These are phyloP conservation scores for Oxyria digyna DNA, from an alignment of 148 eudicot genomes.

Conservation along the genomic window DNA sequence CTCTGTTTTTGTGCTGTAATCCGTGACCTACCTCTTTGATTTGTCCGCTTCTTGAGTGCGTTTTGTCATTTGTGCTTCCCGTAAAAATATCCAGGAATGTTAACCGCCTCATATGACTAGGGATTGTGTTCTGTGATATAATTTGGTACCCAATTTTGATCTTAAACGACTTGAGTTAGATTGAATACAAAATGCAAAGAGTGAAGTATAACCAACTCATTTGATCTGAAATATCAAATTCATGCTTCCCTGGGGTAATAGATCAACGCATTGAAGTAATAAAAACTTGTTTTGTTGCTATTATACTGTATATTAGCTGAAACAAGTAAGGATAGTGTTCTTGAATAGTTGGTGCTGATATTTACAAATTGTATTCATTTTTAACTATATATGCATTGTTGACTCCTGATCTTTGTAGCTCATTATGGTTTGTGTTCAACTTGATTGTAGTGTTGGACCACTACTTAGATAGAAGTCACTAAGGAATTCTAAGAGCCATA, in stretches of 20 bases:
- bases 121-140: background rate
- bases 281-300: background rate
- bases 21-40: background rate
- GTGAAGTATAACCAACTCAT: background rate
- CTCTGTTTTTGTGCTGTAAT: background rate
- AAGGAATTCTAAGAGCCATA: background rate
- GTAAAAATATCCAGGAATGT: background rate
- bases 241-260: background rate
- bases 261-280: background rate
- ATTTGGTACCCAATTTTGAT: no score
- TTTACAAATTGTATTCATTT: background rate
- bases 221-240: background rate
- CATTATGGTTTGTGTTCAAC: background rate
- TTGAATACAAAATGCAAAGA: background rate
- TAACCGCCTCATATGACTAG: background rate
- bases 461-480: background rate
- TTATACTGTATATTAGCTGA: background rate
- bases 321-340: background rate
- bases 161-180: background rate
- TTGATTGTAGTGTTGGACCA: background rate
- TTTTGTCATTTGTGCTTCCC: background rate
- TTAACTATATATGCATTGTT: background rate
- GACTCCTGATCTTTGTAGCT: background rate
- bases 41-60: background rate
- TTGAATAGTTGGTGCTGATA: background rate